Evolutionary conservation across 768 basidiomycete species (phyloP).

Genomic region (Termitomyces sp.): DNA sequence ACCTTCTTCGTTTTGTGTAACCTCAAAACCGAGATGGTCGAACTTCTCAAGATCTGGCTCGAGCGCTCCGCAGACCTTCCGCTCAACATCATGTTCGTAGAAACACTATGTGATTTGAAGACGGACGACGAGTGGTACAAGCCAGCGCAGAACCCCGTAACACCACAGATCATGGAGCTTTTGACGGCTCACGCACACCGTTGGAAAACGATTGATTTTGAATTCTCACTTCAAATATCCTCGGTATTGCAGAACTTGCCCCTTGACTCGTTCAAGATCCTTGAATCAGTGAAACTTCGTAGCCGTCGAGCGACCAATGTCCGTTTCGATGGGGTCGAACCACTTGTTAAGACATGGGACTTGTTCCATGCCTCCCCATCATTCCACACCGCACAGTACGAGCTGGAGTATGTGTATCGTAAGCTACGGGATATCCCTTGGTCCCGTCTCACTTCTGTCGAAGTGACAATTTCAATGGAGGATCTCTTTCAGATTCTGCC

Average conservation of each 20-base stretch:
- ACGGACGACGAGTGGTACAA: neutral
- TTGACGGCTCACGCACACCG: slow-evolving; percentile 5
- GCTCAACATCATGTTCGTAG: neutral
- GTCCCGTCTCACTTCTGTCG: slow-evolving; percentile 2
- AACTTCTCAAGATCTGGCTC: slow-evolving; percentile 1
- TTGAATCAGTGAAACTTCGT: neutral
- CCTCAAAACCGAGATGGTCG: neutral
- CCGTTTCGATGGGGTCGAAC: neutral
- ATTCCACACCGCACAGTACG: neutral
- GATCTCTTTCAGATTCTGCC: neutral
- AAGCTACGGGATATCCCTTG: slow-evolving; percentile 1
- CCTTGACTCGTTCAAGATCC: neutral
- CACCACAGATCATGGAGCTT: slow-evolving; percentile 5
- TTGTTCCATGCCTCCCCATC: slow-evolving; percentile 3
- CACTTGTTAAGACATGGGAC: slow-evolving; percentile 2
- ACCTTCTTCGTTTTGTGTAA: neutral
- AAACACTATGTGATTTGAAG: neutral
- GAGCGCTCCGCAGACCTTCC: neutral
- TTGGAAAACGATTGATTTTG: slow-evolving; percentile 7
- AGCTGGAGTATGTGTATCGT: neutral
- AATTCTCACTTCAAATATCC: slow-evolving; percentile 2
- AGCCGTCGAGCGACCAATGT: neutral
- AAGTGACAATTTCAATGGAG: neutral
- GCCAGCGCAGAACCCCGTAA: neutral
- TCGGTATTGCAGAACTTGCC: neutral